Conservation (phyloP, 345 rosid species). For the Heritiera fomes region DNA sequence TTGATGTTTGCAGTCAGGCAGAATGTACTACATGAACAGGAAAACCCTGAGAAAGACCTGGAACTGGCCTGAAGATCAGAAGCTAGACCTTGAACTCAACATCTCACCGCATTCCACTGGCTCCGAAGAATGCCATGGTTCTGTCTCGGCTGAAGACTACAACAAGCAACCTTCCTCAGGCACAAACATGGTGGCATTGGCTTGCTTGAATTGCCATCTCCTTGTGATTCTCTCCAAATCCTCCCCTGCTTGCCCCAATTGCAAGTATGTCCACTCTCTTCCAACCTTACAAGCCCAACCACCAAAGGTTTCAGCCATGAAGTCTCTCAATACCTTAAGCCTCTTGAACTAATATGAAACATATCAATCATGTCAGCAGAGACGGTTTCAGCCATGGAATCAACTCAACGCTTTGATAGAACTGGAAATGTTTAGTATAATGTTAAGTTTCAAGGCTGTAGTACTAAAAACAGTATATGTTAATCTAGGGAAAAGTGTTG, state of each 20-base stretch:
- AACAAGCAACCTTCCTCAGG: conserved; percentile 15
- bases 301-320: conserved; percentile 22
- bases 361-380: not conserved
- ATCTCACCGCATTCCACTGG: conserved; percentile 28
- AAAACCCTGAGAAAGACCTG: conserved; percentile 44
- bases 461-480: not conserved
- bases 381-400: not conserved
- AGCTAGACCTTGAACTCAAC: conserved; percentile 50
- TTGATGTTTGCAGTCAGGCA: conserved; percentile 46
- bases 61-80: conserved; percentile 44
- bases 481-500: not conserved
- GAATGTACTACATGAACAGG: conserved; percentile 47
- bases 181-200: conserved; percentile 48
- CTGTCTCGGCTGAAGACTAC: not conserved
- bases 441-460: not conserved
- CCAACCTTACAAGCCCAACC: conserved; percentile 27
- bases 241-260: conserved; percentile 54
- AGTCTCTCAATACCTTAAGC: conserved; percentile 36
- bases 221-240: conserved; percentile 51
- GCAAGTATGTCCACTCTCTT: conserved; percentile 57
- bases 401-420: not conserved
- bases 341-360: conserved; percentile 32
- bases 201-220: conserved; percentile 55
- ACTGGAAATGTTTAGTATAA: not conserved
- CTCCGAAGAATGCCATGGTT: not conserved